Evolutionary conservation across 225 moss, liverwort and hornwort species (phyloP), one percentile per base, ranked within the genome.

Genomic region (Neckera pumila): DNA sequence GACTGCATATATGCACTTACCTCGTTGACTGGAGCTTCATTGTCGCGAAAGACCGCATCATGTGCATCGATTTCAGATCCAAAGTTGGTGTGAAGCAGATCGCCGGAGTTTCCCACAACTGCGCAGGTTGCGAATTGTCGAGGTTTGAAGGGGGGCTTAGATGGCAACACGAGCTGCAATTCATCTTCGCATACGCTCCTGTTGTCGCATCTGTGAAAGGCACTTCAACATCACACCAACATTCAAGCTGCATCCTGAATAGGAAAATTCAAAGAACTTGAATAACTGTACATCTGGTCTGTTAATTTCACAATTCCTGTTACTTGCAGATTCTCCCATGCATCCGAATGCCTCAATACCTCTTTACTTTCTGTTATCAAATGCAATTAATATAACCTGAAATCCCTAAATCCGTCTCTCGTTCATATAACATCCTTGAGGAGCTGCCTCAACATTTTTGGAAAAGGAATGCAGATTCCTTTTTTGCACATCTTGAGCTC

Each of bases 51-150:
- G 85, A 94, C 93, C 53, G 88, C 94, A 31, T 92, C 92, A 56
- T 94, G 93, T 38, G 87, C 91, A 82, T 93, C 93, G 51, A 94
- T 94, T 59, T 93, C 91, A 18, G 93, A 40, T 87, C 94, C 94
- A 64, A 93, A 87, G 17, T 90, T 80, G 61, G 90, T 79, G 53
- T 80, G 88, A 40, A 94, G 91, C 84, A 94, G 60, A 60, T 94
- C 90, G 30, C 92, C 94, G 15, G 94, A 94, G 81, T 94, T 94
- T 76, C 94, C 94, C 54, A 94, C 94, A 75, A 94, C 93, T 25
- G 94, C 92, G 34, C 94, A 94, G 27, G 89, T 93, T 25, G 89
- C 83, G 38, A 93, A 94, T 81, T 94, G 94, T 40, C 93, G 93
- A 75, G 94, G 91, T 66, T 89, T 92, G 84, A 94, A 94, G 20